Conservation (phyloP, 2,329 filamentous ascomycete species). For the Sarocladiaceae sp. region DNA sequence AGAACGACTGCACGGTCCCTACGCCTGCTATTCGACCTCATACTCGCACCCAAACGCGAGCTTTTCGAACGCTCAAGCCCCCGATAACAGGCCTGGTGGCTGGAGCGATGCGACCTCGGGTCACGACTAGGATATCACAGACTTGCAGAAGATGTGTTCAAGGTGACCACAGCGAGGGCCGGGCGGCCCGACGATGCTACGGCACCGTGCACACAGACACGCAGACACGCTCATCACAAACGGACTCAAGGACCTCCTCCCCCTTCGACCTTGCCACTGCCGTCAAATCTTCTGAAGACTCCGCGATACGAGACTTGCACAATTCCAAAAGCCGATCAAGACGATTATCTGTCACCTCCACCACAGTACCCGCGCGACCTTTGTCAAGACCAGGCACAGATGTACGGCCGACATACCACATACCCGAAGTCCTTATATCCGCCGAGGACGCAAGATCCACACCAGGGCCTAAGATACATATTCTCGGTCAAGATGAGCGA, state of each 20-base stretch:
- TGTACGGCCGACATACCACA: constrained; percentile 5
- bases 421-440: constrained; percentile 26
- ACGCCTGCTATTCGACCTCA: no score
- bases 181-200: constrained; percentile 31
- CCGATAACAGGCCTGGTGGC: constrained; percentile 27
- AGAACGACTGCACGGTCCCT: neutral
- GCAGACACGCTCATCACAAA: neutral
- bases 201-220: constrained; percentile 18
- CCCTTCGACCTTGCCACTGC: constrained; percentile 3
- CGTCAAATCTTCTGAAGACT: neutral
- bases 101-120: constrained; percentile 35
- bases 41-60: neutral
- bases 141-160: constrained; percentile 32
- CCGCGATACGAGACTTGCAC: neutral
- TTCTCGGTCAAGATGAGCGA: constrained; percentile 36
- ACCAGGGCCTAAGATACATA: constrained; percentile 34
- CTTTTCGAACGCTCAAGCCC: constrained; percentile 7
- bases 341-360: neutral
- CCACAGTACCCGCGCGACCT: constrained; percentile 10
- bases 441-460: constrained; percentile 23
- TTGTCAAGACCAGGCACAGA: neutral
- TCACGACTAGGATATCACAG: constrained; percentile 37
- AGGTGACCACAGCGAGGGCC: constrained; percentile 33
- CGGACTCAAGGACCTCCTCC: neutral
- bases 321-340: neutral